Percentiles rank a stretch among this genome's conserved stretches.
phyloP scores from a whole-genome alignment of 179 eudicot species.

The Spinacia oleracea region DNA sequence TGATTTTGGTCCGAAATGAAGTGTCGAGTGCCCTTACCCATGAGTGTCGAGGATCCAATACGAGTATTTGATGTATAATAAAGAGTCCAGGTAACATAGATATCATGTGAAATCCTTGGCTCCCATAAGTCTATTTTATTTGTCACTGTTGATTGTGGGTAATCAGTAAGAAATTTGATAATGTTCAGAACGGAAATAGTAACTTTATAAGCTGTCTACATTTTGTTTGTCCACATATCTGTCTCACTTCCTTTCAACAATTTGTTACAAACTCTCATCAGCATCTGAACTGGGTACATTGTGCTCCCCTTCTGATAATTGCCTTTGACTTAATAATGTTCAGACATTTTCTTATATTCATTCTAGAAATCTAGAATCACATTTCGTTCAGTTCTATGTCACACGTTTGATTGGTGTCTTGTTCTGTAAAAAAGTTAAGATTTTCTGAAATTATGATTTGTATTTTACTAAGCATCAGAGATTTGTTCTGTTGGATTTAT shows the following conservation, averaged over 20 bases:
- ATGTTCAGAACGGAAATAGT: background rate
- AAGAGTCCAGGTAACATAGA: no score
- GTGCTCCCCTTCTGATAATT: background rate
- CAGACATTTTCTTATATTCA: background rate
- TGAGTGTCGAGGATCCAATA: no score
- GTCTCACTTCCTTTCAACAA: constrained; percentile 5
- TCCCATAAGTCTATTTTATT: background rate
- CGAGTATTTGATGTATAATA: no score
- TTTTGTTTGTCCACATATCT: background rate
- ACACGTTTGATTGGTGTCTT: background rate
- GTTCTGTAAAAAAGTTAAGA: background rate
- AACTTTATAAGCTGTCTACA: background rate
- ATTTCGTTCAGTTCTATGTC: background rate
- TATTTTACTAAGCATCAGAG: background rate
- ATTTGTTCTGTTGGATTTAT: background rate
- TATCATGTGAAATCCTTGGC: background rate
- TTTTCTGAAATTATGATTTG: background rate
- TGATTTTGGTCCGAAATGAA: no score
- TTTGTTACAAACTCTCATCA: background rate
- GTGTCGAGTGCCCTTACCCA: no score
- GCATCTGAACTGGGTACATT: background rate
- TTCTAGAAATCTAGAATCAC: background rate
- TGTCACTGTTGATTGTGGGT: background rate
- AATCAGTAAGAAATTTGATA: background rate
- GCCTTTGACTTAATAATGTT: background rate